Base-by-base conservation (phyloP, 2,329 filamentous ascomycete species). In the Blastomyces silverae region DNA sequence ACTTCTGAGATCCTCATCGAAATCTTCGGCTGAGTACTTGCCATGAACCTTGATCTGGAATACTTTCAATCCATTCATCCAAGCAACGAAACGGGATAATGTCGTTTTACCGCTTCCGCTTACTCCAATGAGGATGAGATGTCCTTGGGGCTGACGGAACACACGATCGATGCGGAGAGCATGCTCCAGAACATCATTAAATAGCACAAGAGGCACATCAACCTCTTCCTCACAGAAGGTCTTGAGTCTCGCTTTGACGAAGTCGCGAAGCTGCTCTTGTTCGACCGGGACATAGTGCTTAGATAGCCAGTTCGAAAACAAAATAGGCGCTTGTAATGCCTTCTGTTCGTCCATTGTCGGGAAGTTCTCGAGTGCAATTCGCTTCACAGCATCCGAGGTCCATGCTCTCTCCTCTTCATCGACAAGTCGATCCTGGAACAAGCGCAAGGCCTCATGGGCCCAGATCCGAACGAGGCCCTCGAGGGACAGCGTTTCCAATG, bases 41-140 rank as follows among this genome's bases (percentile, higher is more conserved):
- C 94, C 94, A 73, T 99, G 94, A 0, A 99, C 94, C 82, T 99
- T 99, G 84, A 99, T 99, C 79, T 99, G 94, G 84, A 97, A 99
- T 52, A 99, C 92, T 75, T 93, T 96, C 66, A 99, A 83, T 66
- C 95, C 95, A 73, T 99, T 99, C 94, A 99, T 99, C 94, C 94
- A 99, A 58, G 94, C 94, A 66, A 99, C 94, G 69, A 99, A 99
- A 65, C 95, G 89, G 42, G 95, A 97, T 15, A 99, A 80, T 0
- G 94, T 99, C 3, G 94, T 99, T 82, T 99, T 99, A 78, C 94
- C 94, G 81, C 91, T 96, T 70, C 94, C 95, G 75, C 94, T 99
- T 64, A 99, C 94, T 81, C 94, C 94, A 71, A 99, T 99, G 64
- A 99, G 84, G 70, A 99, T 99, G 67, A 99, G 83, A 83, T 99